Evolutionary conservation across 2,329 filamentous ascomycete species (phyloP), one percentile per base, ranked within the genome.

Genomic region (Diaporthe capsici): DNA sequence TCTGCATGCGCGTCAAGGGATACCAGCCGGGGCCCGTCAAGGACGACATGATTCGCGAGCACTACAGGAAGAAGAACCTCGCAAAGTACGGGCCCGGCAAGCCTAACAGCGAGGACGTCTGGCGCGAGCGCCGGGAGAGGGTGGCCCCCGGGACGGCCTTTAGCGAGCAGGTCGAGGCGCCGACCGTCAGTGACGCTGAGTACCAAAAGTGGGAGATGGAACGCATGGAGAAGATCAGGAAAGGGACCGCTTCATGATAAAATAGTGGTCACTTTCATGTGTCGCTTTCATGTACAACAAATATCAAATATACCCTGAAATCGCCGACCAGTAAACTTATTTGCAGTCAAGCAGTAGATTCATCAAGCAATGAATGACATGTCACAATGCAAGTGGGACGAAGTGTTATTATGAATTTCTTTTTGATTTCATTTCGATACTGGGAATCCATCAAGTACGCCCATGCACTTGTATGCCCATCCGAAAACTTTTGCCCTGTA

Each of bases 91-190:
- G 85, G 22, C 84, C 87, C 20, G 91, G 91, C 1, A 83, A 81
- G 78, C 90, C 90, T 25, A 98, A 92, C 82, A 98, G 95, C 85
- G 95, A 98, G 86, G 94, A 98, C 87, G 88, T 99, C 4, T 99
- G 97, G 97, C 90, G 93, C 83, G 88, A 92, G 73, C 91, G 97
- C 80, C 88, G 88, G 49, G 88, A 90, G 78, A 91, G 89, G 78
- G 85, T 96, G 8, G 78, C 82, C n/a, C 82, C 84, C 0, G 88
- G 84, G 1, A 83, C 84, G 2, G 87, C 85, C 0, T 92, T 92
- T 76, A 81, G 78, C 6, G 82, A 84, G 51, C 79, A 79, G 3
- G 84, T 88, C 57, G 85, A 85, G 20, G 80, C 81, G 77, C 83
- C 84, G 1, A 79, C 80, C 0, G 77, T 87, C 3, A 80, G 79